phyloP scores from a whole-genome alignment of 1,284 basidiomycete species.

The Porodaedalea pini region DNA sequence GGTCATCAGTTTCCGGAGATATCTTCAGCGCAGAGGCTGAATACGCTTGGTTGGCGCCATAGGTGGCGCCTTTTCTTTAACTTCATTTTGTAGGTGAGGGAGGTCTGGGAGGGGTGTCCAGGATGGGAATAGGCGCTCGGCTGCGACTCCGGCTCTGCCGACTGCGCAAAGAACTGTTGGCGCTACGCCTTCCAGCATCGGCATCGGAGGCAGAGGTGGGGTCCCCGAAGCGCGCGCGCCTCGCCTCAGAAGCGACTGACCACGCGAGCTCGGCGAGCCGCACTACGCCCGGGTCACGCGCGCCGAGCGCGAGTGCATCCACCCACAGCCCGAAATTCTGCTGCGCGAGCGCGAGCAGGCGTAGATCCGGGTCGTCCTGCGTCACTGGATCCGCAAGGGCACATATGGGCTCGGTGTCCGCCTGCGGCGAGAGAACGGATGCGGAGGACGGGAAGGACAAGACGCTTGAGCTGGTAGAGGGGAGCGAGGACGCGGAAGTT shows the following conservation, averaged over 20 bases:
- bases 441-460: constrained; percentile 2
- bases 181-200: background rate
- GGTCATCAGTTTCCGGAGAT: background rate
- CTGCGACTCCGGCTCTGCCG: background rate
- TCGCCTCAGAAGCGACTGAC: constrained; percentile 9
- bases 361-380: constrained; percentile 2
- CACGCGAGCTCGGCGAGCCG: constrained; percentile 15
- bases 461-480: constrained; percentile 2
- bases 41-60: no score
- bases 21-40: background rate
- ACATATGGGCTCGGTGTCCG: background rate
- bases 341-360: constrained; percentile 11
- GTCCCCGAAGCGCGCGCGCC: constrained; percentile 11
- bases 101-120: background rate
- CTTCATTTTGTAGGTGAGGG: no score
- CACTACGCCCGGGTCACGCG: background rate
- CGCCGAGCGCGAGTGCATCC: constrained; percentile 16
- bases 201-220: background rate
- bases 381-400: constrained; percentile 1
- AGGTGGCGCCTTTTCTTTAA: no score
- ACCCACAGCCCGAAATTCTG: constrained; percentile 19
- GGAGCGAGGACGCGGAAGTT: constrained; percentile 9
- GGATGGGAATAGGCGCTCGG: background rate
- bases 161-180: background rate
- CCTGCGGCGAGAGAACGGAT: background rate